Evolutionary conservation across 2,329 filamentous ascomycete species (phyloP), one percentile per base, ranked within the genome.

Genomic region (Fusarium anthophilum): DNA sequence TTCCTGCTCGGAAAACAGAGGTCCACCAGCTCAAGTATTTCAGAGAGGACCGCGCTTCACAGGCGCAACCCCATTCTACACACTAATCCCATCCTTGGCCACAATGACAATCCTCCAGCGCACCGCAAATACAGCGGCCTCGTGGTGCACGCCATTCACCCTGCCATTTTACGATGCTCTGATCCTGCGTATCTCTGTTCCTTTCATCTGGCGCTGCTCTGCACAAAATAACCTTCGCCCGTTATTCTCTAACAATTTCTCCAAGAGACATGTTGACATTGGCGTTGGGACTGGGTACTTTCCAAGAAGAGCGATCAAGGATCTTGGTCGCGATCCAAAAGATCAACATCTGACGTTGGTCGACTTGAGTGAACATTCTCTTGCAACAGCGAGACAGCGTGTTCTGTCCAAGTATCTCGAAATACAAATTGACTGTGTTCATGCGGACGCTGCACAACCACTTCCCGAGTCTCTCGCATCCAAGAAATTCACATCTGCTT

Each of bases 221-320:
- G 3, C 53, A 5, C 13, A 63, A 1, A 63, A 58, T 2, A 12
- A 47, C 6, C 37, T 69, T 12, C 63, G 51, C 4, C 66, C 63
- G 0, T 14, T 69, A 2, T 69, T 69, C 39, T 56, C 45, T 2
- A 7, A 35, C n/a, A 63, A 68, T 37, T 70, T 70, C 15, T 70
- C 67, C 2, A 54, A 44, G 28, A 47, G 37, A 15, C 67, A 70
- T 24, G 20, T 70, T 5, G 67, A 70, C 9, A 68, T 70, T 30
- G 67, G 67, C 6, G 67, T 70, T 54, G 67, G 67, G 3, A 70
- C 53, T 12, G 67, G 64, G 1, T 70, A 68, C 53, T 70, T 70
- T 45, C 51, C 45, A 18, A 14, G 26, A 43, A 26, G 17, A 22
- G 56, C 63, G 4, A 35, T 67, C 22, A 7, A 45, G 20, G 56